Conservation (phyloP, 1,284 basidiomycete species). For the Exobasidium rhododendri region DNA sequence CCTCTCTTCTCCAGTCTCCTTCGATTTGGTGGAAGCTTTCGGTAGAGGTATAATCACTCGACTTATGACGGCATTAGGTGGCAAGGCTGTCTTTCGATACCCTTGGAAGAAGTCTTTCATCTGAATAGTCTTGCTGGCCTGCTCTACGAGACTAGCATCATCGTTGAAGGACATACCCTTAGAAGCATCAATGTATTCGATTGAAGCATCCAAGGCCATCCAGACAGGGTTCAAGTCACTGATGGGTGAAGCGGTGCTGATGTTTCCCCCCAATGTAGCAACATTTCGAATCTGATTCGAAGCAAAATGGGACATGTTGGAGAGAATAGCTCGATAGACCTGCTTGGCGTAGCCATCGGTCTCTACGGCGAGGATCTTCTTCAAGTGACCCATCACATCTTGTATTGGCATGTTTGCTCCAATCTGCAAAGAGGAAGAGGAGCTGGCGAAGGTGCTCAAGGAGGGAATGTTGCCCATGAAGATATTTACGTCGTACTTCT, state of each 20-base stretch:
- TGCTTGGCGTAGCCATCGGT: conserved; percentile 23
- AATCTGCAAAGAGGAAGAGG: neutral
- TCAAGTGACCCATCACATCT: conserved; percentile 22
- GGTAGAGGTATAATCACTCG: conserved; percentile 29
- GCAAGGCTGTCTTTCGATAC: conserved; percentile 54
- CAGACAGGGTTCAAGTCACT: conserved; percentile 56
- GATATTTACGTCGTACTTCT: conserved; percentile 46
- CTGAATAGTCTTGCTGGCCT: neutral
- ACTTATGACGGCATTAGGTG: conserved; percentile 48
- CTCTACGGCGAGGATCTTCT: conserved; percentile 15
- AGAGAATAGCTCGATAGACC: conserved; percentile 36
- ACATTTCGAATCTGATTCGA: conserved; percentile 55
- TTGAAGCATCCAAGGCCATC: conserved; percentile 49
- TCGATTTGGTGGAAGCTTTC: conserved; percentile 10
- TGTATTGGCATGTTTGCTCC: conserved; percentile 40
- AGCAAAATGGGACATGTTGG: conserved; percentile 51
- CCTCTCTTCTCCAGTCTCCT: conserved; percentile 21
- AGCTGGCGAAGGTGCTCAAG: neutral
- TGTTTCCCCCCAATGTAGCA: conserved; percentile 54
- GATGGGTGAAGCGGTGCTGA: conserved; percentile 55
- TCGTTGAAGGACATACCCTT: neutral
- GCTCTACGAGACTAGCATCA: neutral
- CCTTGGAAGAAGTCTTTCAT: conserved; percentile 52
- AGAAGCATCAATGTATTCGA: conserved; percentile 29
- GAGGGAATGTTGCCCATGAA: conserved; percentile 13